Evolutionary conservation across 2,329 filamentous ascomycete genomes (phyloP).

Genomic region (Trichophyton schoenleinii): DNA sequence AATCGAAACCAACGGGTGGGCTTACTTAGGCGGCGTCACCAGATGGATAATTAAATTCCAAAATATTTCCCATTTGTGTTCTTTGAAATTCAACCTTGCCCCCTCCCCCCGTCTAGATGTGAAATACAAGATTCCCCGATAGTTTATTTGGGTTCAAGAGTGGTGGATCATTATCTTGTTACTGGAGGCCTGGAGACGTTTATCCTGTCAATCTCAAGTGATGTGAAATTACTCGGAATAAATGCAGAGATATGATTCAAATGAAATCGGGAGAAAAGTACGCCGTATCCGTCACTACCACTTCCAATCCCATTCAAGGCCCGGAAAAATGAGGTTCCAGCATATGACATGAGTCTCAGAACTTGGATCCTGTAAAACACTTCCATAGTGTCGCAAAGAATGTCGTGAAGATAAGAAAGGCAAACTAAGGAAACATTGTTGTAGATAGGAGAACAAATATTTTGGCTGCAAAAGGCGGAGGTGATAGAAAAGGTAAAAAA

Average conservation of each 20-base stretch:
- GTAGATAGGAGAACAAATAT: neutral
- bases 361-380: neutral
- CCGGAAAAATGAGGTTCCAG: neutral
- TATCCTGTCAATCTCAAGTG: too few relatives aligned
- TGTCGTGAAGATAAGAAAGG: neutral
- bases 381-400: neutral
- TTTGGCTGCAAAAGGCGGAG: neutral
- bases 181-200: neutral
- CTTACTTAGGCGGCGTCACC: conserved; percentile 4
- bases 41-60: conserved; percentile 4
- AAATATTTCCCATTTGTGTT: neutral
- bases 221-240: neutral
- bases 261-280: neutral
- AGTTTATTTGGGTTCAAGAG: neutral
- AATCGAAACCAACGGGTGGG: conserved; percentile 9
- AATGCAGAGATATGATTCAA: neutral
- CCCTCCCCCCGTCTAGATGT: neutral
- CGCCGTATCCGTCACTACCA: neutral
- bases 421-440: neutral
- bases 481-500: neutral
- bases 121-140: neutral
- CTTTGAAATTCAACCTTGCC: neutral
- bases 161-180: neutral
- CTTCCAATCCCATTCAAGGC: neutral
- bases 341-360: neutral